Evolutionary conservation across 1,284 basidiomycete genomes (phyloP).

Genomic region (Pseudozyma tsukubaensis): DNA sequence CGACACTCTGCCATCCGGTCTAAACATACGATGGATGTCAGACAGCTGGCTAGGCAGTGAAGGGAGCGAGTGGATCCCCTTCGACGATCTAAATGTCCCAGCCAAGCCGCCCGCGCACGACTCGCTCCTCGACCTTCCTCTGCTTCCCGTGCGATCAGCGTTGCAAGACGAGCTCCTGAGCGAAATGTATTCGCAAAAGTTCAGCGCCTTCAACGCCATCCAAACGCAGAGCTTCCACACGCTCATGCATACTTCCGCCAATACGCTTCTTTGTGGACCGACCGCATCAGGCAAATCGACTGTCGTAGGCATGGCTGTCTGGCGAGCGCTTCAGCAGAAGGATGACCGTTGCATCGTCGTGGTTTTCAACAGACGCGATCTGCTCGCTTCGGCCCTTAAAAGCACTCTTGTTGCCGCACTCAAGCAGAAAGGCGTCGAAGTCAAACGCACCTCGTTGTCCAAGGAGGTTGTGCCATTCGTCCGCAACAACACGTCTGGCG

Average conservation of each 20-base stretch:
- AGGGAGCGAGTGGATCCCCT: slow-evolving; percentile 76
- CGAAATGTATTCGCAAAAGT: slow-evolving; percentile 66
- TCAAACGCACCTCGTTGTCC: slow-evolving; percentile 28
- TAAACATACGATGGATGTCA: slow-evolving; percentile 79
- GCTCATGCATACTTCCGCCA: slow-evolving; percentile 77
- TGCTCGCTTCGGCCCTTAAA: slow-evolving; percentile 20
- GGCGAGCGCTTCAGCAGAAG: slow-evolving; percentile 28
- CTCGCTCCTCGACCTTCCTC: slow-evolving; percentile 82
- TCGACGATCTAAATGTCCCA: slow-evolving; percentile 84
- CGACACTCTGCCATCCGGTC: slow-evolving; percentile 28
- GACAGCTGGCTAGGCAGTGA: slow-evolving; percentile 96
- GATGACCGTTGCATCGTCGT: slow-evolving; percentile 21
- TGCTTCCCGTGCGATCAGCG: slow-evolving; percentile 76
- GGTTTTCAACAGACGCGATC: slow-evolving; percentile 22
- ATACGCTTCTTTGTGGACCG: slow-evolving; percentile 85
- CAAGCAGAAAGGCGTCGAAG: slow-evolving; percentile 35
- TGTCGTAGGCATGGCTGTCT: slow-evolving; percentile 70
- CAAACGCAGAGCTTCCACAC: slow-evolving; percentile 93
- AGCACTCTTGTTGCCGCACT: slow-evolving; percentile 19
- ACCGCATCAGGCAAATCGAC: slow-evolving; percentile 84
- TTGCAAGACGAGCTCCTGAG: slow-evolving; percentile 34
- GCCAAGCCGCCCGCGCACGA: slow-evolving; percentile 75
- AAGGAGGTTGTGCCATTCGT: slow-evolving; percentile 25
- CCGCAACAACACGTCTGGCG: slow-evolving; percentile 9
- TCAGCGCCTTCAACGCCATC: slow-evolving; percentile 80